These are phyloP conservation scores for Pyrenochaeta sp. DNA, from an alignment of 2,329 filamentous ascomycete species.

Conservation along the genomic window DNA sequence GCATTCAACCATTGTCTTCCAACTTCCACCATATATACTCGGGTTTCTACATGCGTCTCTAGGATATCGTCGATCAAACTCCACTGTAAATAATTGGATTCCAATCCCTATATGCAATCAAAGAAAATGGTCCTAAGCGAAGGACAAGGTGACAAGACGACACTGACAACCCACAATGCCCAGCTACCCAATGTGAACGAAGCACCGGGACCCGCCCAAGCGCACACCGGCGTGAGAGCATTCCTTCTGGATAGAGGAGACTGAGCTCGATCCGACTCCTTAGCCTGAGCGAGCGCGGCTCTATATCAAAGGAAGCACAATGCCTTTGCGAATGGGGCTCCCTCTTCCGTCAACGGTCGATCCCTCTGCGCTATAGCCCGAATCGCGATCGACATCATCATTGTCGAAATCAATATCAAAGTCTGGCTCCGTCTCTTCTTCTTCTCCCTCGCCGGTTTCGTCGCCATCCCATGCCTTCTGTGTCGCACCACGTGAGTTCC, in stretches of 20 bases:
- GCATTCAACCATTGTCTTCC: neutral
- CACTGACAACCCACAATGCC: no score
- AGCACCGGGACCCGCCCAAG: conserved; percentile 38
- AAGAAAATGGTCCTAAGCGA: neutral
- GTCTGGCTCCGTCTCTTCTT: conserved; percentile 62
- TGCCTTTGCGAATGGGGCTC: conserved; percentile 47
- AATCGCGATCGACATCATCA: conserved; percentile 56
- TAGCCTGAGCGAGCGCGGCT: neutral
- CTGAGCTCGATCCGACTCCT: neutral
- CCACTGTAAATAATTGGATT: neutral
- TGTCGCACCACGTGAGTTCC: conserved; percentile 91
- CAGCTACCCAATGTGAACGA: conserved; percentile 1
- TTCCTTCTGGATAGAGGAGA: conserved; percentile 11
- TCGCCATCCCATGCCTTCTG: conserved; percentile 81
- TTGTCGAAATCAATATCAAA: conserved; percentile 99
- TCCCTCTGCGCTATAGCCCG: conserved; percentile 50
- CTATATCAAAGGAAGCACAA: conserved; percentile 41
- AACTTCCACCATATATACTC: neutral
- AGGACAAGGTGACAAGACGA: neutral
- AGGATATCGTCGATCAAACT: neutral
- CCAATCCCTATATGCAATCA: neutral
- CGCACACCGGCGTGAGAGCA: conserved; percentile 24
- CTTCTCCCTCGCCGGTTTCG: conserved; percentile 57
- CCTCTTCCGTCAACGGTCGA: conserved; percentile 44
- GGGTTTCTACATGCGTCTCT: neutral